Evolutionary conservation across 805 yeast genomes (phyloP), one percentile per base, ranked within the genome.

Genomic region (Suhomyces emberorum): DNA sequence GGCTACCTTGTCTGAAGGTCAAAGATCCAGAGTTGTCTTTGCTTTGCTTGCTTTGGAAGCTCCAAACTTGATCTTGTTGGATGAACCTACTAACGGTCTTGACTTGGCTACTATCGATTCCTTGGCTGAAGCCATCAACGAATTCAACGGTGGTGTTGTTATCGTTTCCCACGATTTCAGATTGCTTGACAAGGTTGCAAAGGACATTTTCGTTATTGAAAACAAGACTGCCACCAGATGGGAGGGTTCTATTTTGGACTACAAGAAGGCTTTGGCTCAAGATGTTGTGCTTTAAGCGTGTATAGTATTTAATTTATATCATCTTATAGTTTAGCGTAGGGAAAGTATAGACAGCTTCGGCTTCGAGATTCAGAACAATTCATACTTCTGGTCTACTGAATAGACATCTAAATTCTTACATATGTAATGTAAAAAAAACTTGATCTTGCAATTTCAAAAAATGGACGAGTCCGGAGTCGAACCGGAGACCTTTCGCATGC

Each of bases 91-190:
- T 50, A 93, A 93, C 77, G 98, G 98, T 77, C 76, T 93, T 68
- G 98, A 93, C 75, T 91, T 93, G 55, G 88, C 97, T 57, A 89
- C 98, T 35, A 93, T 93, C 61, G 98, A 93, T 69, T 93, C 98
- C 29, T 75, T 93, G 55, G 98, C 97, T 36, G 95, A 84, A 39
- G 98, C 98, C 47, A 91, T 93, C 62, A 82, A 88, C 49, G 83
- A 79, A 21, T 93, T 86, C 76, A 85, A 82, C 60, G 98, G 98
- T 70, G 98, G 98, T 77, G 96, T 91, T 37, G 95, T 88, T 49
- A 96, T 93, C 41, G 98, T 93, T 48, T 88, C 97, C 44, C 98
- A 93, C 78, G 98, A 93, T 73, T 93, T 93, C 91, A 83, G 98
- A 72, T 77, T 93, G 57, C 77, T 93, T 65, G 96, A 91, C 67